A percentile compares a stretch with the other conserved stretches of the same genome.
Evolutionary conservation across 768 basidiomycete species (phyloP).

Genomic region (Mycena pura): DNA sequence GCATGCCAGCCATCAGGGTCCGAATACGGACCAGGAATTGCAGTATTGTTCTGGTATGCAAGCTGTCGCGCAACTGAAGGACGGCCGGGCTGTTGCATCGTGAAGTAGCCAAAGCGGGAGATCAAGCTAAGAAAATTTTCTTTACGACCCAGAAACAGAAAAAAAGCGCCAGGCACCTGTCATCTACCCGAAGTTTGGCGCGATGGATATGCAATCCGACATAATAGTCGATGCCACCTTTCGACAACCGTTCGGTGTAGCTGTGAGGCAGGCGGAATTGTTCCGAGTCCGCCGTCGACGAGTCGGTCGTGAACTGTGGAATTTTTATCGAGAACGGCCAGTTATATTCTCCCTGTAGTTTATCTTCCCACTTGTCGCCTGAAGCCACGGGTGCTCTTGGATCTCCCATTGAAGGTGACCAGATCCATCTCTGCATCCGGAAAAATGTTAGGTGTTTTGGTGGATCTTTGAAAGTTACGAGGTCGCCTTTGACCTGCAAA

Average conservation of each 20-base stretch:
- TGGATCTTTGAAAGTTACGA: slow-evolving; percentile 6
- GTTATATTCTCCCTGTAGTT: slow-evolving; percentile 11
- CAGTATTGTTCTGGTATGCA: slow-evolving; percentile 1
- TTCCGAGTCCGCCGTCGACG: neutral
- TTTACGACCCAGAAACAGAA: neutral
- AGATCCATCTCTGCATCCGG: neutral
- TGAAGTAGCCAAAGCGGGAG: slow-evolving; percentile 11
- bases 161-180: slow-evolving; percentile 12
- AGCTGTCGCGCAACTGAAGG: slow-evolving; percentile 12
- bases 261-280: slow-evolving; percentile 19
- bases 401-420: slow-evolving; percentile 11
- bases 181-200: slow-evolving; percentile 8
- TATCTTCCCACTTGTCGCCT: slow-evolving; percentile 5
- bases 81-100: slow-evolving; percentile 10
- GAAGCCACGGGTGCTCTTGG: slow-evolving; percentile 5
- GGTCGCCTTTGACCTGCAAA: slow-evolving; percentile 11
- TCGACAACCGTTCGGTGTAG: slow-evolving; percentile 5
- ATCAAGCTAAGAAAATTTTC: slow-evolving; percentile 13
- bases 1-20: slow-evolving; percentile 22
- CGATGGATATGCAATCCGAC: slow-evolving; percentile 15
- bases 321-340: slow-evolving; percentile 17
- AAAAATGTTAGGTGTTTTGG: slow-evolving; percentile 6
- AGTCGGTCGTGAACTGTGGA: neutral
- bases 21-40: slow-evolving; percentile 5
- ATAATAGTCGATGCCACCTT: slow-evolving; percentile 6